Percentiles rank a stretch among this genome's conserved stretches.
Conservation (phyloP, 768 basidiomycete species). For the Suillus plorans region DNA sequence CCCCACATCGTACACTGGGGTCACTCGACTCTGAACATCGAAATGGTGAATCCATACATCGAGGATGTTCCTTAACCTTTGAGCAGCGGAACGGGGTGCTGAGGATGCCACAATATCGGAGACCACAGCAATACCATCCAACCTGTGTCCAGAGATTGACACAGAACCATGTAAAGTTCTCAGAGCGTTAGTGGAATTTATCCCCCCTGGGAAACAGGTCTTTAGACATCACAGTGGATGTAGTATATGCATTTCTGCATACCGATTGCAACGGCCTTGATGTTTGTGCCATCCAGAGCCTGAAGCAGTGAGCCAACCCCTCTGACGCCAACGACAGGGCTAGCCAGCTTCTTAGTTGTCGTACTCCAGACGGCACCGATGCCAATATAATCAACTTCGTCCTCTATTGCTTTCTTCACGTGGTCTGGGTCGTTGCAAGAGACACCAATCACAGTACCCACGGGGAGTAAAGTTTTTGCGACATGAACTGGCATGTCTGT, state of each 20-base stretch:
- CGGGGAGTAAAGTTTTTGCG: conserved; percentile 68
- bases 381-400: conserved; percentile 82
- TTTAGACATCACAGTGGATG: background rate
- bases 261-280: conserved; percentile 89
- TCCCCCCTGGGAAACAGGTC: conserved; percentile 62
- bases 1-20: conserved; percentile 26
- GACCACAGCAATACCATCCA: conserved; percentile 87
- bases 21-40: background rate
- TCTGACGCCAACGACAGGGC: conserved; percentile 66
- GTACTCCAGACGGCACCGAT: conserved; percentile 86
- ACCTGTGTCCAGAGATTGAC: conserved; percentile 50
- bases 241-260: conserved; percentile 15
- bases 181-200: conserved; percentile 76
- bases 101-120: conserved; percentile 78
- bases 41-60: conserved; percentile 20
- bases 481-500: conserved; percentile 73
- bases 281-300: conserved; percentile 56
- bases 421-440: conserved; percentile 73
- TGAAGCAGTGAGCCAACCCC: conserved; percentile 68
- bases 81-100: conserved; percentile 53
- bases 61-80: conserved; percentile 42
- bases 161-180: conserved; percentile 73
- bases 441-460: conserved; percentile 73
- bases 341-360: conserved; percentile 70
- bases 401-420: conserved; percentile 56